Base-by-base conservation (phyloP, 2,329 filamentous ascomycete genomes). In the Elsinoe australis region DNA sequence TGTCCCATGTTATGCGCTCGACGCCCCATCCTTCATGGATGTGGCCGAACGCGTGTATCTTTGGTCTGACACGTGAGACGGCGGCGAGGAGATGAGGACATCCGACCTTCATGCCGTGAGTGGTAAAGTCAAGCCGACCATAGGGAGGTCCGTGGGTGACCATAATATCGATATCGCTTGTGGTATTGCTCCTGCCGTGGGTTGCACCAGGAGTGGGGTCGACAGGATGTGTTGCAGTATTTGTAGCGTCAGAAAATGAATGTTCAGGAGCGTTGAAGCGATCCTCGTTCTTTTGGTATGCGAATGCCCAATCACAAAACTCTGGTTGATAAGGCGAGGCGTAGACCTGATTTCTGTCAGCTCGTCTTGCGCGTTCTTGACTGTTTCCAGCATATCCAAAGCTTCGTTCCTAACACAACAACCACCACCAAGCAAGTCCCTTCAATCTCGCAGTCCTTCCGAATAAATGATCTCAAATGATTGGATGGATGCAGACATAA, bases 31-130 rank as follows among this genome's bases (percentile, higher is more conserved):
- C 74, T 56, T 77, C 74, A 56, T 80, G 77, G 14, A 81, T 80
- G 62, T 82, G 78, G 0, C 79, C 78, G 56, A 80, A 83, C 53
- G 75, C 75, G 58, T 81, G 75, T n/a, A 82, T 44, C 2, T 63
- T 59, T 0, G 79, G 79, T 44, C 64, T 66, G 7, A 70, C 71
- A 4, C 76, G 66, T 46, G 66, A 61, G 1, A 74, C 62, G 0
- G 78, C 78, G 1, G 65, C 62, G 1, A 76, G 64, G 1, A 83
- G 63, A 55, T 74, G 69, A 38, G 69, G 63, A 59, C 79, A 82
- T 0, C 80, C 80, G 1, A 74, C 76, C 17, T 64, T 56, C 9
- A 12, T 7, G 2, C 58, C 58, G 1, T 55, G 53, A 0, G 29
- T 52, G 1, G 63, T 65, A n/a, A 54, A 50, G 54, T 82, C 79